Evolutionary conservation across 169 alveolate species (phyloP).

Genomic region (Plasmodium relictum): DNA sequence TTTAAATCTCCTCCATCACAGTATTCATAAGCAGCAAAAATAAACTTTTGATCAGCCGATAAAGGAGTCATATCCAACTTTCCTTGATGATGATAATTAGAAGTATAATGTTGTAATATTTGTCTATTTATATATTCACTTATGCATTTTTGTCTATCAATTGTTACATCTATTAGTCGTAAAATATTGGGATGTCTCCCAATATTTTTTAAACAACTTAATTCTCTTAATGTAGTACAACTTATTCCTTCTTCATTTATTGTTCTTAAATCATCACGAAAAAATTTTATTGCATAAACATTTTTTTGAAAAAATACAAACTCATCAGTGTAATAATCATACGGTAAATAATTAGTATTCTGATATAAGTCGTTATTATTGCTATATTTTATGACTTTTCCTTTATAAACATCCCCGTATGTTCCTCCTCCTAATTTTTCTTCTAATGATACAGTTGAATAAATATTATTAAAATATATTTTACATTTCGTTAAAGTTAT

Average conservation of each 20-base stretch:
- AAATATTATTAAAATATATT: slow-evolving; percentile 53
- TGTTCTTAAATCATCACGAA: slow-evolving; percentile 89
- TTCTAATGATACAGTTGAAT: slow-evolving; percentile 76
- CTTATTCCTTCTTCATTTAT: slow-evolving; percentile 91
- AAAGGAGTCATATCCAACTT: slow-evolving; percentile 67
- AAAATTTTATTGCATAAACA: slow-evolving; percentile 89
- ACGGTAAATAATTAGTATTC: slow-evolving; percentile 33
- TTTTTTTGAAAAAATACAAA: slow-evolving; percentile 47
- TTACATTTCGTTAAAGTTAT: slow-evolving; percentile 71
- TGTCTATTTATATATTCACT: slow-evolving; percentile 74
- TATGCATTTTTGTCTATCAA: slow-evolving; percentile 79
- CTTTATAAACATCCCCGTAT: slow-evolving; percentile 93
- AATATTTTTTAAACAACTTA: slow-evolving; percentile 87
- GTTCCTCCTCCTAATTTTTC: slow-evolving; percentile 93
- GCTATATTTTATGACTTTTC: slow-evolving; percentile 38
- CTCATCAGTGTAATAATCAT: slow-evolving; percentile 75
- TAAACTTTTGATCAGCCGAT: slow-evolving; percentile 82
- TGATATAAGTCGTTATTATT: slow-evolving; percentile 49
- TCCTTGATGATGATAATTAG: slow-evolving; percentile 38
- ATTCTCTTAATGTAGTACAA: slow-evolving; percentile 91
- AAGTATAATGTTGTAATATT: slow-evolving; percentile 67
- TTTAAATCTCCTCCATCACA: slow-evolving; percentile 85
- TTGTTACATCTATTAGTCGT: slow-evolving; percentile 83
- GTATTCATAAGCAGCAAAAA: slow-evolving; percentile 89
- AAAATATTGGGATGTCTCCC: slow-evolving; percentile 86